phyloP scores from a whole-genome alignment of 169 alveolate genomes.

The Babesia divergens region DNA sequence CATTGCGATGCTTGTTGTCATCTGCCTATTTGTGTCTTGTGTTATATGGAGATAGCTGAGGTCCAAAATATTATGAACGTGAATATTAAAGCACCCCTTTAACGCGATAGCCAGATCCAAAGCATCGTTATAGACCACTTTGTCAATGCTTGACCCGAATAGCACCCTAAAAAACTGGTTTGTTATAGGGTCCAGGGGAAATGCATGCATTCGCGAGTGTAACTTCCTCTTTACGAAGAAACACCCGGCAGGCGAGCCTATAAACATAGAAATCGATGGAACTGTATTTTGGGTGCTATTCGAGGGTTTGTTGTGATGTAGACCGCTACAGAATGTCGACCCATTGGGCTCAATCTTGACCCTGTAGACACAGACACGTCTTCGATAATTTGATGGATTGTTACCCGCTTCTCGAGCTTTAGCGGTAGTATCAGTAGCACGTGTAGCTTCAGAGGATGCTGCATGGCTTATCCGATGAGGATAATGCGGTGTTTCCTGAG shows the following conservation, averaged over 20 bases:
- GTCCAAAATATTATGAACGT: conserved; percentile 24
- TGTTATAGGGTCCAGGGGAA: background rate
- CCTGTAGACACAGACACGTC: background rate
- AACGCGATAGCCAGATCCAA: conserved; percentile 14
- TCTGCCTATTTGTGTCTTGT: background rate
- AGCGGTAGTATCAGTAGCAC: too few relatives aligned
- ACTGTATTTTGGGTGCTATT: background rate
- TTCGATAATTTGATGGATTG: background rate
- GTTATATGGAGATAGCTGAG: conserved; percentile 17
- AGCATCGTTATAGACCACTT: conserved; percentile 46
- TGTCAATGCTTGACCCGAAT: conserved; percentile 14
- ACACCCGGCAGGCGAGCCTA: background rate
- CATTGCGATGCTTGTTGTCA: background rate
- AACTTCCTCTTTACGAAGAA: background rate
- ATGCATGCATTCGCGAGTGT: background rate
- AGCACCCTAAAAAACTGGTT: background rate
- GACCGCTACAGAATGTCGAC: background rate
- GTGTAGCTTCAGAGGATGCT: too few relatives aligned
- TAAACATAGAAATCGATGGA: conserved; percentile 3
- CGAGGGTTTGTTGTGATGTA: background rate
- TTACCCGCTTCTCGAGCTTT: too few relatives aligned
- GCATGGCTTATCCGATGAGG: too few relatives aligned
- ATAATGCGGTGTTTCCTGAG: too few relatives aligned
- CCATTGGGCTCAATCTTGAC: background rate
- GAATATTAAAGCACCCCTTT: background rate